Evolutionary conservation across 1,284 basidiomycete genomes (phyloP).

Genomic region (Golubevia pallescens): DNA sequence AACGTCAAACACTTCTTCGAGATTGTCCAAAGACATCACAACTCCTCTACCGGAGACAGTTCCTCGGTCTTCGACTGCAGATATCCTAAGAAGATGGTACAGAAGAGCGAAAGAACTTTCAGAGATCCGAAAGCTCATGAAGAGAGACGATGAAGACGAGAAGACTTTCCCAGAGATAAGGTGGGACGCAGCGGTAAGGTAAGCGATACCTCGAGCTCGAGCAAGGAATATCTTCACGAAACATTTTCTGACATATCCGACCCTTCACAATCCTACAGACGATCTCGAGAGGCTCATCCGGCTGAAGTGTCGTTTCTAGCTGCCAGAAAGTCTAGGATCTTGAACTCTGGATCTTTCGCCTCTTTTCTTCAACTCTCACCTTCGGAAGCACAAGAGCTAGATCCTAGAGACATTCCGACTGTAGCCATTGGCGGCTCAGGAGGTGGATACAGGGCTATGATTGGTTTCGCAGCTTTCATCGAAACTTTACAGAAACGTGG

Average conservation of each 20-base stretch:
- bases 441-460: constrained; percentile 56
- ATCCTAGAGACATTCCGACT: constrained; percentile 50
- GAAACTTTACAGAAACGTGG: constrained; percentile 29
- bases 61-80: neutral
- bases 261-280: constrained; percentile 1
- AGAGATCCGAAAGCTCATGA: constrained; percentile 28
- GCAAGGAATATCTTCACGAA: neutral
- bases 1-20: neutral
- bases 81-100: constrained; percentile 30
- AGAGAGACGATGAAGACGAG: constrained; percentile 20
- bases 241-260: neutral
- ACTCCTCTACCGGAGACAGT: too few relatives aligned
- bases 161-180: constrained; percentile 46
- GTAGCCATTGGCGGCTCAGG: constrained; percentile 54
- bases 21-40: neutral
- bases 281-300: constrained; percentile 30
- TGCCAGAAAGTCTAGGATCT: constrained; percentile 20
- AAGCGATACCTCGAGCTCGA: neutral
- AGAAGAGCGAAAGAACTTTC: constrained; percentile 35
- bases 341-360: constrained; percentile 20
- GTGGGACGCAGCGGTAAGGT: constrained; percentile 42
- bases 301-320: constrained; percentile 31
- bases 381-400: constrained; percentile 25
- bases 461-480: constrained; percentile 46
- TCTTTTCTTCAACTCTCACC: constrained; percentile 32